Evolutionary conservation across 2,329 filamentous ascomycete genomes (phyloP).

Genomic region (Pseudovirgaria hyperparasitica): DNA sequence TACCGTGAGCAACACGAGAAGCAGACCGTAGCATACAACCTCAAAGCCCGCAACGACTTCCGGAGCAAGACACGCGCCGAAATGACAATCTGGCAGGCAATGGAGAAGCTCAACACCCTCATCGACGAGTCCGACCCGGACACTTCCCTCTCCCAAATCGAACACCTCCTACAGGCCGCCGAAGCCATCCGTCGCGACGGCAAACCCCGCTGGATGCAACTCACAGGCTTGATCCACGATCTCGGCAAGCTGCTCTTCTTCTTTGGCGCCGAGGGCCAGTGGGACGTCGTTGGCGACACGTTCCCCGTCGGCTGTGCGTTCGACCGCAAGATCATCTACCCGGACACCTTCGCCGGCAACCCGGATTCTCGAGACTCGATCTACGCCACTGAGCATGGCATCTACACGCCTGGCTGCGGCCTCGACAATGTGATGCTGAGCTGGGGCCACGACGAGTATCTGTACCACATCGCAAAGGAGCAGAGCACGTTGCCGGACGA

Average conservation of each 20-base stretch:
- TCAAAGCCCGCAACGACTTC: conserved; percentile 63
- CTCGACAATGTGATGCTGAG: conserved; percentile 80
- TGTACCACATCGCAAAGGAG: conserved; percentile 76
- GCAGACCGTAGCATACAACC: conserved; percentile 75
- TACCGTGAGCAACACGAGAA: conserved; percentile 61
- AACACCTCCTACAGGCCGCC: conserved; percentile 77
- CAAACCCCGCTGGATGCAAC: conserved; percentile 72
- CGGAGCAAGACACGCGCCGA: conserved; percentile 53
- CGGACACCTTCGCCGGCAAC: conserved; percentile 63
- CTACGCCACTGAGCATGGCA: conserved; percentile 65
- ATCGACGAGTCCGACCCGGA: conserved; percentile 89
- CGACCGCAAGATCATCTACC: conserved; percentile 67
- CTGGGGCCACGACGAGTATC: conserved; percentile 83
- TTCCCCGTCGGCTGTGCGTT: conserved; percentile 69
- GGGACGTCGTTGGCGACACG: conserved; percentile 84
- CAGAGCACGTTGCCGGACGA: conserved; percentile 69
- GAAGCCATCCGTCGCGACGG: conserved; percentile 81
- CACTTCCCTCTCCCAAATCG: conserved; percentile 75
- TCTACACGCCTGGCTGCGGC: conserved; percentile 68
- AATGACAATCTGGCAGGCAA: conserved; percentile 84
- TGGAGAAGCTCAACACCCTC: conserved; percentile 82
- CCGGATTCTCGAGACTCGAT: conserved; percentile 59
- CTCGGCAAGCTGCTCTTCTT: conserved; percentile 71
- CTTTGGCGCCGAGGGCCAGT: conserved; percentile 74
- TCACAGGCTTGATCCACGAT: conserved; percentile 67